Evolutionary conservation across 176 grass and related monocot genomes (phyloP).

Genomic region (Rhynchospora pubera): DNA sequence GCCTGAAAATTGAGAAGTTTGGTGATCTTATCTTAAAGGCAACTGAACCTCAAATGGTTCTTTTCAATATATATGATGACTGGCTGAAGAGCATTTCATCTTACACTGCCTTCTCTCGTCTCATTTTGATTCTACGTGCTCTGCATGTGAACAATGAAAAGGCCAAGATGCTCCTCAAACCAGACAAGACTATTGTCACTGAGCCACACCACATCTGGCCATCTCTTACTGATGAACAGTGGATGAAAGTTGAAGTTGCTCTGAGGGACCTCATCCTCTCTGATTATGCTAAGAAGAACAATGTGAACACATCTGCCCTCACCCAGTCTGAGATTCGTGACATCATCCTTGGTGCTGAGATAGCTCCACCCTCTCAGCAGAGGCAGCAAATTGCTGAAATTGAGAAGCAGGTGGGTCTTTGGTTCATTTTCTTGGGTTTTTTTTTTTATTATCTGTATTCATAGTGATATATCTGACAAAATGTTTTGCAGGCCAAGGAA

Average conservation of each 20-base stretch:
- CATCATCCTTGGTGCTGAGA: constrained; percentile 99
- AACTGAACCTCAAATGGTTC: constrained; percentile 95
- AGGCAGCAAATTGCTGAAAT: constrained; percentile 98
- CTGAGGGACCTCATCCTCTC: constrained; percentile 94
- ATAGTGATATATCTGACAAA: constrained; percentile 21
- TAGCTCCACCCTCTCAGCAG: constrained; percentile 92
- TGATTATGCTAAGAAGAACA: constrained; percentile 99
- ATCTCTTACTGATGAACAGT: constrained; percentile 85
- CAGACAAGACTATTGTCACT: constrained; percentile 91
- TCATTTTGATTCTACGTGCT: constrained; percentile 85
- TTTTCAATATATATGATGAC: constrained; percentile 98
- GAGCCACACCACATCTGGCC: constrained; percentile 99
- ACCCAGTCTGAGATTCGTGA: constrained; percentile 99
- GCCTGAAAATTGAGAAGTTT: constrained; percentile 98
- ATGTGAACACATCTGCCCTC: constrained; percentile 91
- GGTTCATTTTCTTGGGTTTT: neutral
- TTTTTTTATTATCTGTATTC: neutral
- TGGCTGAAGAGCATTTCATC: constrained; percentile 99
- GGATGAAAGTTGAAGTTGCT: constrained; percentile 98
- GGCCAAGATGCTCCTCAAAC: constrained; percentile 97
- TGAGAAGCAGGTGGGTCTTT: constrained; percentile 70
- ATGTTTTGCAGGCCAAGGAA: constrained; percentile 75
- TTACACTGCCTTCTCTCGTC: constrained; percentile 91
- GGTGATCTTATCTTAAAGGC: constrained; percentile 98
- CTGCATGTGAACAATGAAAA: constrained; percentile 99